These are phyloP conservation scores for Zymoseptoria tritici DNA, from an alignment of 2,329 filamentous ascomycete species.

Conservation along the genomic window DNA sequence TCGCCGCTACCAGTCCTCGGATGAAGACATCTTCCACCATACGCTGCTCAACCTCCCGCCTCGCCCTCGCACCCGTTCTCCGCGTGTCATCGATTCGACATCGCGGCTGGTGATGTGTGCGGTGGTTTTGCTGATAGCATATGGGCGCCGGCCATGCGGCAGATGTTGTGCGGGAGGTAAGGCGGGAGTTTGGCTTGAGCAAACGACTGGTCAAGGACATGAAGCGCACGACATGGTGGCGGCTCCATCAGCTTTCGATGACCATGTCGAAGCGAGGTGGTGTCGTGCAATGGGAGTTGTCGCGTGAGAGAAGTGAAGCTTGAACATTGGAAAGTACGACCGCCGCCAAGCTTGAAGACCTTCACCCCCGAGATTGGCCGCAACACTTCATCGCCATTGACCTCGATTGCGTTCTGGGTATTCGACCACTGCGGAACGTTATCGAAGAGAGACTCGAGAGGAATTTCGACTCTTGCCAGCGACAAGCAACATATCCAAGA, in stretches of 20 bases:
- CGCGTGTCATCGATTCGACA: slow-evolving; percentile 11
- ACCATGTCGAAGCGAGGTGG: background rate
- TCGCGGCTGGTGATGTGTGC: slow-evolving; percentile 5
- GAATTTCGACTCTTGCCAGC: too few species aligned
- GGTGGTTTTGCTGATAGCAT: background rate
- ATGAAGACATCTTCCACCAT: slow-evolving; percentile 48
- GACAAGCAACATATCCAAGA: too few species aligned
- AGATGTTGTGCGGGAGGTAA: background rate
- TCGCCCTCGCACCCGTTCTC: background rate
- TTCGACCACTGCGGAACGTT: background rate
- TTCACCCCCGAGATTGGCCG: too few species aligned
- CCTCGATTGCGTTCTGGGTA: background rate
- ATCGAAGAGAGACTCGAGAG: too few species aligned
- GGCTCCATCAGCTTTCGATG: slow-evolving; percentile 15
- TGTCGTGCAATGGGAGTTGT: slow-evolving; percentile 1
- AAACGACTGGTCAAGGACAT: slow-evolving; percentile 56
- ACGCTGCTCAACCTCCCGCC: slow-evolving; percentile 13
- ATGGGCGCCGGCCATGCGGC: background rate
- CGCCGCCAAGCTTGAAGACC: background rate
- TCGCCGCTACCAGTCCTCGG: slow-evolving; percentile 45
- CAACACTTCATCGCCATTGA: background rate
- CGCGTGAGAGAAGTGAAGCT: slow-evolving; percentile 5
- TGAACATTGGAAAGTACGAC: background rate
- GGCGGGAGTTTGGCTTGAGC: slow-evolving; percentile 44
- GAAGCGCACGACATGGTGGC: slow-evolving; percentile 50